phyloP scores from a whole-genome alignment of 805 yeast genomes.

The Debaryomyces tyrocola region DNA sequence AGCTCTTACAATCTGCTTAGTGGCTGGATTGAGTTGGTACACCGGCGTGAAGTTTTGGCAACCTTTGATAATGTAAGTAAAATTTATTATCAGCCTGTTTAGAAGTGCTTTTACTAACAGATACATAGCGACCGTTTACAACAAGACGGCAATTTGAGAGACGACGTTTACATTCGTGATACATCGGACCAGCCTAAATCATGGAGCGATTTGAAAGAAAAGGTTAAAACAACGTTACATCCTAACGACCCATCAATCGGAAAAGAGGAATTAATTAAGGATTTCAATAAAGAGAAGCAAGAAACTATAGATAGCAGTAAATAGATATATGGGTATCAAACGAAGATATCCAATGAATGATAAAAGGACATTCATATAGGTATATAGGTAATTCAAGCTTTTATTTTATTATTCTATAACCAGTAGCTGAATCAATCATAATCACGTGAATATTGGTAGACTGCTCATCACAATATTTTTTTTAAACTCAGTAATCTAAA shows the following conservation, averaged over 20 bases:
- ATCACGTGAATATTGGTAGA: not conserved
- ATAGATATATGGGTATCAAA: not conserved
- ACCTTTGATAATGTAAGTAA: slow-evolving; percentile 65
- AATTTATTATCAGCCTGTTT: not conserved
- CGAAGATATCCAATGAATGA: no score
- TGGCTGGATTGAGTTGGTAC: slow-evolving; percentile 36
- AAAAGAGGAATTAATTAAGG: not conserved
- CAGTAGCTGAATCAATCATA: not conserved
- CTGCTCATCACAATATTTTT: not conserved
- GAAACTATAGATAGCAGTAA: not conserved
- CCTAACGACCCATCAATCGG: slow-evolving; percentile 15
- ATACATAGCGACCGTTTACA: slow-evolving; percentile 55
- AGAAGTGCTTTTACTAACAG: not conserved
- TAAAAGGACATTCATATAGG: not conserved
- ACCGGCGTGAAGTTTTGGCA: slow-evolving; percentile 68
- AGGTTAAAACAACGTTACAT: slow-evolving; percentile 29
- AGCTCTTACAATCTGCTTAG: slow-evolving; percentile 16
- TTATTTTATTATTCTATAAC: no score
- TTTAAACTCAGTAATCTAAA: not conserved
- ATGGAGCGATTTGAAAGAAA: slow-evolving; percentile 38
- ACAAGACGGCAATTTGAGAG: slow-evolving; percentile 64
- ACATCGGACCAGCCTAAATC: slow-evolving; percentile 33
- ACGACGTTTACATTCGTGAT: slow-evolving; percentile 58
- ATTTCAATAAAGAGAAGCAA: not conserved
- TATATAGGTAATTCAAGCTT: not conserved